phyloP scores from a whole-genome alignment of 495 filamentous ascomycete species.

The Diplogelasinospora grovesii region DNA sequence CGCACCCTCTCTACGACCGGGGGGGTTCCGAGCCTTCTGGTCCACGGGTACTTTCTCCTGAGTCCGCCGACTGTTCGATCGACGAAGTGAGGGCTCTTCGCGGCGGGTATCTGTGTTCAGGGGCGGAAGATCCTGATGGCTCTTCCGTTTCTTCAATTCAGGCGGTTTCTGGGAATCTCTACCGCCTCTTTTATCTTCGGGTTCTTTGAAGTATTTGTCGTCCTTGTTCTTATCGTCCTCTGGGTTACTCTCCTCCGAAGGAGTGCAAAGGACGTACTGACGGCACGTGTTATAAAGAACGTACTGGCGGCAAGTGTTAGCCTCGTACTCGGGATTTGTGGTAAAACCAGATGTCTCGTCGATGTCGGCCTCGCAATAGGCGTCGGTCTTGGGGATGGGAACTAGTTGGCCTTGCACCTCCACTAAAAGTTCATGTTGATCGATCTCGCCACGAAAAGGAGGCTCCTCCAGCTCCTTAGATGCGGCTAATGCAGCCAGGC shows the following conservation, averaged over 20 bases:
- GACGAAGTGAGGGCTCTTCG: constrained; percentile 9
- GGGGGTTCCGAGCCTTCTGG: constrained; percentile 10
- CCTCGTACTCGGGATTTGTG: constrained; percentile 28
- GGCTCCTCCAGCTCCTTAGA: too few species aligned
- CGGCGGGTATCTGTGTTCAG: constrained; percentile 23
- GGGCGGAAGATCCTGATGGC: constrained; percentile 31
- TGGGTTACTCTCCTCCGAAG: too few species aligned
- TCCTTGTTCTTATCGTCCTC: too few species aligned
- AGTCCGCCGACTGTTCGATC: constrained; percentile 15
- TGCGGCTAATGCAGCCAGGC: too few species aligned
- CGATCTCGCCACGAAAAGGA: too few species aligned
- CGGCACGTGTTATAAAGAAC: constrained; percentile 17
- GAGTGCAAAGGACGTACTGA: too few species aligned
- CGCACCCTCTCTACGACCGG: constrained; percentile 6
- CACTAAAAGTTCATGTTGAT: too few species aligned
- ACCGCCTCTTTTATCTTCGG: constrained; percentile 3
- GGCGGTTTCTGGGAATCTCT: constrained; percentile 14
- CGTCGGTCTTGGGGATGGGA: too few species aligned
- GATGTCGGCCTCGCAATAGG: constrained; percentile 12
- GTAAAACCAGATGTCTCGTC: not conserved
- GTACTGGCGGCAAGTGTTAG: constrained; percentile 37
- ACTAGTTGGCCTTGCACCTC: too few species aligned
- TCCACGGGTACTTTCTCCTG: constrained; percentile 17
- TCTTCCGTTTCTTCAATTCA: constrained; percentile 27
- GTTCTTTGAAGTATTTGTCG: constrained; percentile 16